A percentile compares a stretch with the other conserved stretches of the same genome.
Evolutionary conservation across 495 filamentous ascomycete genomes (phyloP).

Genomic region (Hypoxylon rickii): DNA sequence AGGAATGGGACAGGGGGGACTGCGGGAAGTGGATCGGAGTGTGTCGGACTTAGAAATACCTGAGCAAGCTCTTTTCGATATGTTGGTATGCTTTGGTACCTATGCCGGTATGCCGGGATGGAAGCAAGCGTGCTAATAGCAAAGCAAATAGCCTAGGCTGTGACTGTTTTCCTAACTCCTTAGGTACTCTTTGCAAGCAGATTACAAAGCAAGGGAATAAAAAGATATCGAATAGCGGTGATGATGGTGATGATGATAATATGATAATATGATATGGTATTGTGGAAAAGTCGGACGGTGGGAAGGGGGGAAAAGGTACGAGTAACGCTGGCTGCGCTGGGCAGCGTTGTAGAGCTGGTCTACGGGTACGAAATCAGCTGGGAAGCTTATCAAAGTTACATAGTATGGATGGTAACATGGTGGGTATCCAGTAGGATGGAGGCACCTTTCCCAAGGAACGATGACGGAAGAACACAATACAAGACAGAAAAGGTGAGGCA

Average conservation of each 20-base stretch:
- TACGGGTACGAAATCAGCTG: background rate
- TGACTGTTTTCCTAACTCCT: too few relatives aligned
- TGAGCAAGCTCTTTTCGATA: too few relatives aligned
- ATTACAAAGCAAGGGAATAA: background rate
- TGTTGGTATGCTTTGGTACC: too few relatives aligned
- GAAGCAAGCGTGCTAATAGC: too few relatives aligned
- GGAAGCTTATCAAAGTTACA: background rate
- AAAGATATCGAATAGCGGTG: background rate
- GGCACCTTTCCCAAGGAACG: background rate
- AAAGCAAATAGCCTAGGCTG: too few relatives aligned
- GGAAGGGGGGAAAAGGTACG: conserved; percentile 30
- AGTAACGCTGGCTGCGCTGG: background rate
- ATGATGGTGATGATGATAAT: too few relatives aligned
- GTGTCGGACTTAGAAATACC: conserved; percentile 27
- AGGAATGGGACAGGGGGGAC: conserved; percentile 28
- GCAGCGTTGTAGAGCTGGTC: background rate
- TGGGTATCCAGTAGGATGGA: too few relatives aligned
- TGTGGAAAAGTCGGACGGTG: conserved; percentile 11
- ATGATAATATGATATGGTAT: background rate
- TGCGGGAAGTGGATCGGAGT: conserved; percentile 25
- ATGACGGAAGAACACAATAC: too few relatives aligned
- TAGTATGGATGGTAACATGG: background rate
- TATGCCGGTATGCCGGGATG: conserved; percentile 2
- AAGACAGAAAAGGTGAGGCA: background rate
- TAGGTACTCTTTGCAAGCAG: too few relatives aligned